Evolutionary conservation across 2,329 filamentous ascomycete genomes (phyloP).

Genomic region (Monilinia vaccinii-corymbosi): DNA sequence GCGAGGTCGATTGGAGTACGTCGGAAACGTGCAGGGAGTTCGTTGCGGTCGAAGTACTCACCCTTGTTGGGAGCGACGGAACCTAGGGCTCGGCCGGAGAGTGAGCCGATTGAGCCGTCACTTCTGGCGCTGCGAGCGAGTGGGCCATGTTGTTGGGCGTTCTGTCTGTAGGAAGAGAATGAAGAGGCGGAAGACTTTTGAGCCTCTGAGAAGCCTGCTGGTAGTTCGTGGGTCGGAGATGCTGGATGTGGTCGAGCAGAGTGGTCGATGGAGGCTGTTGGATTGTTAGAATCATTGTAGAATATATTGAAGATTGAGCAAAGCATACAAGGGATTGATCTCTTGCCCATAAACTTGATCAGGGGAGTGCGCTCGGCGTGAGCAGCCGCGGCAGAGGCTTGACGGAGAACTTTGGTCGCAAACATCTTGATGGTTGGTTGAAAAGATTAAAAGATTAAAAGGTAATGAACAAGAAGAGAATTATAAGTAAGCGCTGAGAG

Average conservation of each 20-base stretch:
- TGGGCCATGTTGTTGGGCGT: slow-evolving; percentile 51
- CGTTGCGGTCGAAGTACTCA: slow-evolving; percentile 77
- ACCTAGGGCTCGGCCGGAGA: slow-evolving; percentile 58
- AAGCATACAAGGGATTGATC: slow-evolving; percentile 31
- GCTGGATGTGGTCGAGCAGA: slow-evolving; percentile 48
- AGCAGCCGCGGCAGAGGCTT: slow-evolving; percentile 26
- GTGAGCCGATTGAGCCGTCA: slow-evolving; percentile 23
- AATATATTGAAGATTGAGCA: neutral
- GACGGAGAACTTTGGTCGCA: slow-evolving; percentile 31
- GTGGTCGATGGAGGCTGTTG: slow-evolving; percentile 45
- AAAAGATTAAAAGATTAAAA: neutral
- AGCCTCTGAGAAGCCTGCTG: slow-evolving; percentile 43
- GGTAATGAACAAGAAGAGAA: neutral
- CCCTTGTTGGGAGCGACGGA: slow-evolving; percentile 62
- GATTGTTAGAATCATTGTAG: slow-evolving; percentile 11
- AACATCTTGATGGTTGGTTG: slow-evolving; percentile 29
- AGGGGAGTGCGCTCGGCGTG: slow-evolving; percentile 31
- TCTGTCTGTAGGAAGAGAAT: slow-evolving; percentile 50
- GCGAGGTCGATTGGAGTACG: slow-evolving; percentile 62
- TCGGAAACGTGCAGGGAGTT: slow-evolving; percentile 79
- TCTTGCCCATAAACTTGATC: slow-evolving; percentile 36
- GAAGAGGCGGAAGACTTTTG: slow-evolving; percentile 30
- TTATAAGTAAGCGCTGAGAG: too few species aligned
- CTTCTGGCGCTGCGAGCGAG: slow-evolving; percentile 31
- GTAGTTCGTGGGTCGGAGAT: slow-evolving; percentile 42